Evolutionary conservation across 1,284 basidiomycete genomes (phyloP).

Genomic region (Sporisorium sorghi): DNA sequence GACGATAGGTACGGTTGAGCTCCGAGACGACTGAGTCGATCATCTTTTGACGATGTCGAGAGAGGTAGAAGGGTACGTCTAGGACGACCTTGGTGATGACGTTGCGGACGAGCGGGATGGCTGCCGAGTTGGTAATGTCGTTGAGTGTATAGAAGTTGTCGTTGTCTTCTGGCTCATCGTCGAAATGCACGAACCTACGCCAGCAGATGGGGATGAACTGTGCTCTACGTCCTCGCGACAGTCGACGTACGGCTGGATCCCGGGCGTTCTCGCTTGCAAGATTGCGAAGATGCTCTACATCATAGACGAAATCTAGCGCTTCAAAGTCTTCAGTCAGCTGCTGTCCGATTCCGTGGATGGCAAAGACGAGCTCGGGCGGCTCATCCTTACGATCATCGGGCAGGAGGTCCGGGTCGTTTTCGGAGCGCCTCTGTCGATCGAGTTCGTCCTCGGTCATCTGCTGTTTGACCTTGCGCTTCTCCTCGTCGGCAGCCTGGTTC

Average conservation of each 20-base stretch:
- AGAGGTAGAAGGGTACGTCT: conserved; percentile 71
- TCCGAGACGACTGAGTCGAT: conserved; percentile 71
- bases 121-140: conserved; percentile 63
- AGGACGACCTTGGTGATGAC: conserved; percentile 70
- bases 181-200: conserved; percentile 71
- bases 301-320: conserved; percentile 63
- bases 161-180: conserved; percentile 65
- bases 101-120: conserved; percentile 57
- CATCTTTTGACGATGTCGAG: conserved; percentile 71
- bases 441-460: conserved; percentile 52
- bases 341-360: conserved; percentile 65
- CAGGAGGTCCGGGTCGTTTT: conserved; percentile 23
- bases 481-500: conserved; percentile 50
- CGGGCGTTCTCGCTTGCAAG: conserved; percentile 46
- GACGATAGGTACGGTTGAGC: conserved; percentile 71
- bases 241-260: conserved; percentile 41
- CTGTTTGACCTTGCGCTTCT: conserved; percentile 54
- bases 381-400: conserved; percentile 56
- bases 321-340: conserved; percentile 58
- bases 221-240: conserved; percentile 68
- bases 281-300: conserved; percentile 58
- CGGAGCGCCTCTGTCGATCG: conserved; percentile 29
- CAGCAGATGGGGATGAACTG: conserved; percentile 75
- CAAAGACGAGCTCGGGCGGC: conserved; percentile 60
- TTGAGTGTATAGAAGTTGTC: conserved; percentile 71